Evolutionary conservation across 2,329 filamentous ascomycete species (phyloP), one percentile per base, ranked within the genome.

Genomic region (Talaromyces atroroseus): DNA sequence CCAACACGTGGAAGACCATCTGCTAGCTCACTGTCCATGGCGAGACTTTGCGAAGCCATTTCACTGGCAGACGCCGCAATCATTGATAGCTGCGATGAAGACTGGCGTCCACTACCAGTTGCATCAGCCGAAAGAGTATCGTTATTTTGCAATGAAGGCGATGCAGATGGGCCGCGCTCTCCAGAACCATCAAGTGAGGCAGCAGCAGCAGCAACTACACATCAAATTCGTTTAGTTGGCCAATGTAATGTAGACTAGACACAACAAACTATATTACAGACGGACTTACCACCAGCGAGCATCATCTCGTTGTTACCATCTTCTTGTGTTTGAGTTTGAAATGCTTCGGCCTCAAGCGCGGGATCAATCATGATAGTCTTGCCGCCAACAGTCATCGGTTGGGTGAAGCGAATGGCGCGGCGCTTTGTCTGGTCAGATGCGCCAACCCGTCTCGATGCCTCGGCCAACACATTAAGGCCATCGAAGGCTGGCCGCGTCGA

Each of bases 391-490:
- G 71, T 73, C 59, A 75, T 66, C 11, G 70, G 67, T 60, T 74
- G 71, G n/a, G 71, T 66, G 60, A 70, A 68, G 57, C 68, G 67
- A 66, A 69, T 58, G 48, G 67, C 62, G 67, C 70, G 63, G 66
- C 70, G 62, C 72, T 78, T 69, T 71, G 74, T 63, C 72, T 78
- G 59, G 68, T 79, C 67, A 60, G 73, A 74, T 4, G 76, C 77
- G 59, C 80, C 88, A 57, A 94, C 83, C 69, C 89, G 89, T 51
- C 90, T 82, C 50, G 91, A 95, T 0, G 92, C 91, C 72, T 96
- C 91, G 32, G 91, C 91, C 21, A 96, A 79, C 5, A 91, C 91
- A 68, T 95, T 89, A 38, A 96, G 78, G 1, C 89, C 89, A 59
- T 89, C 90, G 80, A 90, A 90, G 62, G 84, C 83, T 62, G 83